Evolutionary conservation across 805 yeast genomes (phyloP).

Genomic region (Alloascoidea africana): DNA sequence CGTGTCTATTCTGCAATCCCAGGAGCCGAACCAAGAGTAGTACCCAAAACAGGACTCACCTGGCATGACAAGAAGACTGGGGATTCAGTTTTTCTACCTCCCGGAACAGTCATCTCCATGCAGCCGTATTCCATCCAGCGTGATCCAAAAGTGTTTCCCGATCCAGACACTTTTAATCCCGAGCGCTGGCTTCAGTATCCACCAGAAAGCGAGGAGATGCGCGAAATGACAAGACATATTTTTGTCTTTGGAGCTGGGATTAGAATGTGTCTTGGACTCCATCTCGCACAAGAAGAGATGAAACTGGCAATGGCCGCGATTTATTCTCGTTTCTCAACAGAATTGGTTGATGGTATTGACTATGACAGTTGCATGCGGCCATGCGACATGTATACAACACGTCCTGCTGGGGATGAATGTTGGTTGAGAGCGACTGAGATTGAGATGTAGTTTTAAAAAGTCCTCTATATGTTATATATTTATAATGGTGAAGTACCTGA

Average conservation of each 20-base stretch:
- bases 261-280: slow-evolving; percentile 62
- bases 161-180: slow-evolving; percentile 38
- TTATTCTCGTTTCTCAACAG: slow-evolving; percentile 30
- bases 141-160: slow-evolving; percentile 29
- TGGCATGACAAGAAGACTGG: slow-evolving; percentile 6
- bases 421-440: too few relatives aligned
- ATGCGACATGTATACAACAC: slow-evolving; percentile 2
- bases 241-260: slow-evolving; percentile 64
- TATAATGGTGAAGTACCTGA: too few relatives aligned
- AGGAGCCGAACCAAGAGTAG: slow-evolving; percentile 53
- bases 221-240: slow-evolving; percentile 33
- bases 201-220: slow-evolving; percentile 21
- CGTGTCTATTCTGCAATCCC: slow-evolving; percentile 61
- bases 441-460: too few relatives aligned
- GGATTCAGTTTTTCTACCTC: slow-evolving; percentile 24
- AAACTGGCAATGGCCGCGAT: slow-evolving; percentile 38
- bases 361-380: slow-evolving; percentile 8
- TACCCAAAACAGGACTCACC: slow-evolving; percentile 16
- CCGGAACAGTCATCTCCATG: slow-evolving; percentile 39
- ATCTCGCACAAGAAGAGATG: slow-evolving; percentile 52
- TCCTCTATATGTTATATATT: too few relatives aligned
- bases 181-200: slow-evolving; percentile 41
- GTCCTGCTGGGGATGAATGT: slow-evolving; percentile 4
- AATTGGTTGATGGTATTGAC: slow-evolving; percentile 14
- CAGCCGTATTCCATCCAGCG: slow-evolving; percentile 58